Percentiles rank a stretch among this genome's conserved stretches.
These are phyloP conservation scores for Paraconiothyrium brasiliense DNA, from an alignment of 2,329 filamentous ascomycete genomes.

Conservation along the genomic window DNA sequence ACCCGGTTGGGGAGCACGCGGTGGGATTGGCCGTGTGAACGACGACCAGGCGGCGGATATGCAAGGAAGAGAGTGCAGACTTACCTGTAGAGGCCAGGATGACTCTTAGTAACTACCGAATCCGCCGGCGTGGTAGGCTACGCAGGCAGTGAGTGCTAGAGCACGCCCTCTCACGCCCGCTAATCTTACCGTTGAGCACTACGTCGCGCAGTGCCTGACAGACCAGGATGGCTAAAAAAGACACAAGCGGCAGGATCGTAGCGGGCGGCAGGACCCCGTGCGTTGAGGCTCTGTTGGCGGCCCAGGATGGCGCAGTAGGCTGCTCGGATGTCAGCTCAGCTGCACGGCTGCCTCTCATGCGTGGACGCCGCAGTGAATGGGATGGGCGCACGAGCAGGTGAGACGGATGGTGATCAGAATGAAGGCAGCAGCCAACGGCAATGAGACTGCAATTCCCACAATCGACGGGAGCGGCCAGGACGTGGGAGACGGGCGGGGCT, in stretches of 20 bases:
- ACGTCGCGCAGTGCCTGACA: conserved; percentile 47
- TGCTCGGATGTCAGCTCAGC: conserved; percentile 44
- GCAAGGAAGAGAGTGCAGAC: conserved; percentile 34
- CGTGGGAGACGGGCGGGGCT: conserved; percentile 33
- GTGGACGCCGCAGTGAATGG: conserved; percentile 23
- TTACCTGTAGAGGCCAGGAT: conserved; percentile 31
- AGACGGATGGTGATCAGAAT: conserved; percentile 36
- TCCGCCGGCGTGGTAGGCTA: conserved; percentile 45
- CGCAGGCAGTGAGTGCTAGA: conserved; percentile 38
- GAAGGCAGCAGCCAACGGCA: conserved; percentile 33
- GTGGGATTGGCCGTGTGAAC: conserved; percentile 30
- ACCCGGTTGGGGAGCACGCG: conserved; percentile 15
- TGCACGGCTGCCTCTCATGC: conserved; percentile 35
- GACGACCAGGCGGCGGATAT: conserved; percentile 27
- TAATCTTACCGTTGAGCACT: conserved; percentile 43
- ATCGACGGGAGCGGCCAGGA: conserved; percentile 31
- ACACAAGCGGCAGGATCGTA: conserved; percentile 27
- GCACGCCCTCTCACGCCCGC: conserved; percentile 40
- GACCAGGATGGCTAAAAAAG: conserved; percentile 32
- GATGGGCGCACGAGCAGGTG: conserved; percentile 30
- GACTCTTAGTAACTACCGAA: conserved; percentile 33
- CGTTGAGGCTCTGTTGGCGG: conserved; percentile 43
- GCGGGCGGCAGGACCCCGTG: conserved; percentile 30
- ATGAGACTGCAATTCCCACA: conserved; percentile 30
- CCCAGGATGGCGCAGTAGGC: conserved; percentile 41